Base-by-base conservation (phyloP, 257 asterid species). In the Prunella vulgaris region DNA sequence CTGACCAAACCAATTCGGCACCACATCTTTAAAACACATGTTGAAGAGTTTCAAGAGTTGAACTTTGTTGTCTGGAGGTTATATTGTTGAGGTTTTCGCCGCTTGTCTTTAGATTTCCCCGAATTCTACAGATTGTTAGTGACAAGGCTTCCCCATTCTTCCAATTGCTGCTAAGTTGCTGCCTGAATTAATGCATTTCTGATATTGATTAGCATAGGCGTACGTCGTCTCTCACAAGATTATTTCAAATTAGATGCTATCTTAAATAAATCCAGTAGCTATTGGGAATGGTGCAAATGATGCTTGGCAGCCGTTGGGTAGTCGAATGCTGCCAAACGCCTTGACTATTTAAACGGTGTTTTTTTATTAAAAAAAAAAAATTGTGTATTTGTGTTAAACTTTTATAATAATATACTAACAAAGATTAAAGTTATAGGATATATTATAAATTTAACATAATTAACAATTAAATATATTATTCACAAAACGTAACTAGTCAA, bases 1-100 rank as follows among this genome's bases (percentile, higher is more conserved):
- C 89, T 0, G 90, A 82, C 69, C 88, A 74, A 83, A 48, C 37
- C 22, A 28, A 64, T 66, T 30, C 25, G 32, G 63, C 59, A 54
- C 18, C 42, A 53, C 52, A 25, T 62, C 64, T 44, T 46, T 24
- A 57, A 56, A 22, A 28, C 17, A 21, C 64, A 49, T 35, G 22
- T 22, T 32, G 49, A 15, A 28, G 24, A 7, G 35, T 37, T n/a
- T 61, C 28, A 6, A 58, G 76, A 75, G 56, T 6, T 2, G 14
- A 33, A 25, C 35, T 24, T 28, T 40, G 17, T 15, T 2, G 59
- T 52, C 59, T 2, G 12, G 25, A 54, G 74, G 74, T 8, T 12
- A n/a, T n/a, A n/a, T 64, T 72, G 25, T 70, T 77, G 52, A 65
- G 76, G 80, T 32, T 61, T 54, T 65, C 58, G 77, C 42, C 17